Evolutionary conservation across 352 stramenopile genomes (phyloP), one percentile per base, ranked within the genome.

Genomic region (Globisporangium uncinulatum): DNA sequence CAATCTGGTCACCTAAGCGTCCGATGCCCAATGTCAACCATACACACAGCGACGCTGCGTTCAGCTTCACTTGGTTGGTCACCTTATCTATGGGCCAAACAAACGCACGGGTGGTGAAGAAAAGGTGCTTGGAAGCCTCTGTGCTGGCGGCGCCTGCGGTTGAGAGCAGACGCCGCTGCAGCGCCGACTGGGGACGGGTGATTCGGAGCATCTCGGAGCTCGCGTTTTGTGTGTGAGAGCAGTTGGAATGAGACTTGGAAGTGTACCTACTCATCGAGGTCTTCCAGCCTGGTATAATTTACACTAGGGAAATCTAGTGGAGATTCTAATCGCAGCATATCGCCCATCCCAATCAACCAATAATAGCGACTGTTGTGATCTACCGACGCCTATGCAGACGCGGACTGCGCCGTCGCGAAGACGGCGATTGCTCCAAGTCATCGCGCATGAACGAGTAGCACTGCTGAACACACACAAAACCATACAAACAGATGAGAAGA

Each of bases 91-190:
- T 17, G 48, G 13, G n/a, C 29, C 10, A 21, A 29, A 11, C 3
- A 9, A 6, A 54, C 74, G 47, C 66, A 89, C 79, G 79, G 53
- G 79, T 89, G 39, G 79, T 89, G 61, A 89, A 86, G 62, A 86
- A 89, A 7, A 89, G 62, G 15, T 65, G 53, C 65, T 49, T 48
- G 20, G 65, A 37, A 42, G 48, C 32, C 56, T 55, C 50, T 37
- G 19, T 41, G 3, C 39, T 44, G 36, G 20, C 7, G 34, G 34
- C 7, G 34, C 34, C 34, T 19, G 42, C 19, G 20, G 56, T 47
- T 15, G 54, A 54, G 10, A 65, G 42, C 52, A 65, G n/a, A 2
- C 65, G 46, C 7, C n/a, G 17, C 21, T 41, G 45, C 42, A 24
- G 36, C 44, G 9, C 29, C 29, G 46, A 45, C 17, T 15, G 51